These are phyloP conservation scores for Wickerhamiella musiphila DNA, from an alignment of 805 yeast genomes.

Conservation along the genomic window DNA sequence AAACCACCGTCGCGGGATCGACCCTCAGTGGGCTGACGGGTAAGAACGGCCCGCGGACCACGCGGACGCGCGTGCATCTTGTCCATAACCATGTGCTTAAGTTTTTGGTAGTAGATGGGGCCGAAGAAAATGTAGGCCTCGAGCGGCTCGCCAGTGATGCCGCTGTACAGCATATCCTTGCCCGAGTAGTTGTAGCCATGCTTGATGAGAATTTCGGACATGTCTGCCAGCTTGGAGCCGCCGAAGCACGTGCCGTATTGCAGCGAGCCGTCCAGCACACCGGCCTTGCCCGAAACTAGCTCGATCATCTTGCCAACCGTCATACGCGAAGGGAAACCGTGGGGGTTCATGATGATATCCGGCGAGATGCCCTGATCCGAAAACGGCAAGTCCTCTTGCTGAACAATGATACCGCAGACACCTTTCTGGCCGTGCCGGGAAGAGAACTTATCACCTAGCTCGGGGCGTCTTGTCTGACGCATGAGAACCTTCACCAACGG, in stretches of 20 bases:
- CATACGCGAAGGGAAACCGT: conserved; percentile 99
- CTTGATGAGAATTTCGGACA: conserved; percentile 78
- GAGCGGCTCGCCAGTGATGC: conserved; percentile 91
- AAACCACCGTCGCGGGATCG: conserved; percentile 98
- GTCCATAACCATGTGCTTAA: conserved; percentile 97
- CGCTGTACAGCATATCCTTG: conserved; percentile 93
- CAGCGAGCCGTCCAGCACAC: conserved; percentile 76
- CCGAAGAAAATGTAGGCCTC: conserved; percentile 98
- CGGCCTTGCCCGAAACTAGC: conserved; percentile 91
- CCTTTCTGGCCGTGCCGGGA: conserved; percentile 98
- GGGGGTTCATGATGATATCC: conserved; percentile 96
- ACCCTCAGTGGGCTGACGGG: conserved; percentile 98
- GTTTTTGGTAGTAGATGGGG: conserved; percentile 92
- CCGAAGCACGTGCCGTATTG: conserved; percentile 98
- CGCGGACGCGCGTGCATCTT: conserved; percentile 99
- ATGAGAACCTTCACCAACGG: conserved; percentile 80
- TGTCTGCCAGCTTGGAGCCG: conserved; percentile 88
- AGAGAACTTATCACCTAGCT: conserved; percentile 91
- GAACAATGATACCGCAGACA: conserved; percentile 95
- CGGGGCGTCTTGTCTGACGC: conserved; percentile 94
- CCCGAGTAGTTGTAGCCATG: conserved; percentile 91
- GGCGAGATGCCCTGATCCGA: conserved; percentile 84
- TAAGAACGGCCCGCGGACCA: conserved; percentile 94
- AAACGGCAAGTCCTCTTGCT: conserved; percentile 93
- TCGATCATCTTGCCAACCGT: conserved; percentile 98